These are phyloP conservation scores for Citrus maxima DNA, from an alignment of 345 rosid species.

Conservation along the genomic window DNA sequence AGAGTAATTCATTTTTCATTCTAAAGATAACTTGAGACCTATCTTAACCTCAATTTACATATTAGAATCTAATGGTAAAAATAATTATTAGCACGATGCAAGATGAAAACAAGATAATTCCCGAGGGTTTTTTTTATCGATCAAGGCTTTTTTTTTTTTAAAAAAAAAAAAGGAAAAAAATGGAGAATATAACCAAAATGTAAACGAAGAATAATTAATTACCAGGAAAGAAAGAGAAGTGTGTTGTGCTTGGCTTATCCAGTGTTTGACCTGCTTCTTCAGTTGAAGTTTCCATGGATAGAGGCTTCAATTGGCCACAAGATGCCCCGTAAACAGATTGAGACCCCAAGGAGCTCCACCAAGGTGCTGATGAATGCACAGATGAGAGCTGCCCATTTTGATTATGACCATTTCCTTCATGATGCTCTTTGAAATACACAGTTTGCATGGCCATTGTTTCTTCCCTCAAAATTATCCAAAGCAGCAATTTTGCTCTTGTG, in stretches of 20 bases:
- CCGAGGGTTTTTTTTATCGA: not conserved
- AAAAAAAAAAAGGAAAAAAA: not conserved
- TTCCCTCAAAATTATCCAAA: slow-evolving; percentile 15
- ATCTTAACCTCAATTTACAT: not conserved
- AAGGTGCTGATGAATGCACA: slow-evolving; percentile 45
- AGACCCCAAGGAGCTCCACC: slow-evolving; percentile 65
- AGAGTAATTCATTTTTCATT: not conserved
- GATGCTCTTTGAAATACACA: slow-evolving; percentile 57
- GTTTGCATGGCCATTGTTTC: slow-evolving; percentile 75
- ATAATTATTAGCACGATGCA: not conserved
- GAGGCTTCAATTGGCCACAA: slow-evolving; percentile 42
- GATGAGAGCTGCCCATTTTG: slow-evolving; percentile 49
- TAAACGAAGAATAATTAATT: slow-evolving; percentile 7
- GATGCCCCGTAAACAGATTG: slow-evolving; percentile 49
- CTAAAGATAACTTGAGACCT: not conserved
- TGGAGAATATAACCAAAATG: not conserved
- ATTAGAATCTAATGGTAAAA: not conserved
- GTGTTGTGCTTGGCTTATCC: slow-evolving; percentile 41
- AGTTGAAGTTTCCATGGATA: slow-evolving; percentile 32
- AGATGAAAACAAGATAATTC: not conserved
- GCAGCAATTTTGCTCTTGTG: not conserved
- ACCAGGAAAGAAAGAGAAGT: slow-evolving; percentile 68
- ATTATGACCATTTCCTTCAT: slow-evolving; percentile 50
- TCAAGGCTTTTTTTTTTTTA: not conserved
- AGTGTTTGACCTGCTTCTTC: slow-evolving; percentile 37